Base-by-base conservation (phyloP, 148 eudicot species). In the Hydrangea macrophylla region DNA sequence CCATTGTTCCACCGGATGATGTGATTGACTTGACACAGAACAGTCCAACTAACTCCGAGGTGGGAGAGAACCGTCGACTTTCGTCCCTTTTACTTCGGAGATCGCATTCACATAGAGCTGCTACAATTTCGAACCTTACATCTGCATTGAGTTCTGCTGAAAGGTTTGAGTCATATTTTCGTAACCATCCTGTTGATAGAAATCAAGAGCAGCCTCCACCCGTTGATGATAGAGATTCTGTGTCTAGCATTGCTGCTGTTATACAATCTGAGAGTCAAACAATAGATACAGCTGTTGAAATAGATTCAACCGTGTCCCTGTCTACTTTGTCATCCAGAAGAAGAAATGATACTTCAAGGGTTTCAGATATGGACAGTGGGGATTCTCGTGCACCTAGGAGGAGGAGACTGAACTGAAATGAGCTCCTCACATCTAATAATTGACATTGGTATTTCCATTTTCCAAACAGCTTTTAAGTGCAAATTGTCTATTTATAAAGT, bases 241-340 rank as follows among this genome's bases (percentile, higher is more conserved):
- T 94, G 70, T 90, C 99, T 1, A 94, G 99, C 76, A 89, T 90
- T 68, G 90, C 90, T 80, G 99, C 96, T n/a, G 84, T 79, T 56
- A 87, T 94, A 67, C 99, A 87, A 60, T 92, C 97, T 36, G 99
- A 89, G 74, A 86, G 95, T 64, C 92, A 86, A 69, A 88, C 91
- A 1, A 72, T 84, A 25, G 99, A 90, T 73, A 85, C 88, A 57
- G 90, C 96, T 25, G 85, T 82, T 56, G 99, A 90, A 77, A 90
- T 91, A 64, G 96, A 94, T 78, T 94, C 98, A n/a, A 73, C 73
- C 24, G 91, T 86, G 48, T 82, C 91, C 22, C 83, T 78, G 22
- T 94, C 99, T 3, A 91, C 97, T 27, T 94, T 88, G 25, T 85
- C 92, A 44, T 87, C 89, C 12, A 83, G 96, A 62, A 73, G 92